Evolutionary conservation across 148 eudicot species (phyloP), one percentile per base, ranked within the genome.

Genomic region (Vaccinium macrocarpon): DNA sequence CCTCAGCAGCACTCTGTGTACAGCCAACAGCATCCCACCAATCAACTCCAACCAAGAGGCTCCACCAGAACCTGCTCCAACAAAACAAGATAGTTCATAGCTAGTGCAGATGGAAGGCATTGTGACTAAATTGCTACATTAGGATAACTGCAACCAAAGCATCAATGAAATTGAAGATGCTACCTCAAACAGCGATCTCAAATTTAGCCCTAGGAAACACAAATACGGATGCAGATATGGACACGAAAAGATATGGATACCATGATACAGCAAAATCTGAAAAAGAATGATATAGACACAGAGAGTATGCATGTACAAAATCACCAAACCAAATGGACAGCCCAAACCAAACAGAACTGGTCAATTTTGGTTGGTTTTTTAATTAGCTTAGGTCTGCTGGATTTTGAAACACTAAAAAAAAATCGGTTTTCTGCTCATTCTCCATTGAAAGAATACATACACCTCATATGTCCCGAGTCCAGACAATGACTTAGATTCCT

Each of bases 11-110:
- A 92, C 99, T 97, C 86, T 97, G 99, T 25, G 99, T 97, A 88
- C 99, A 97, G 83, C 98, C 99, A 91, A 97, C 97, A 76, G 99
- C 99, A 95, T 97, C 99, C 99, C 99, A 97, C 99, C 99, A 97
- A 89, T 97, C 99, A 89, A 95, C 97, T 88, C 98, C 99, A 52
- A 97, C 99, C 92, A 97, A 86, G 79, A 97, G 93, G 88, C 98
- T 93, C 99, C 99, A 97, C 99, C 99, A 97, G 90, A 97, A 97
- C 87, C 99, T 97, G 89, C 85, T 82, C 79, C 62, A 72, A 86
- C 55, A 77, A 29, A 59, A 59, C 42, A 87, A 61, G 53, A 85
- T 46, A 46, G n/a, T 62, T 61, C 23, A 38, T 32, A 78, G 76
- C n/a, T 49, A 72, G 52, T 55, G 52, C 29, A 48, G 62, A 66